Base-by-base conservation (phyloP, 2,329 filamentous ascomycete species). In the Claviceps sp. region DNA sequence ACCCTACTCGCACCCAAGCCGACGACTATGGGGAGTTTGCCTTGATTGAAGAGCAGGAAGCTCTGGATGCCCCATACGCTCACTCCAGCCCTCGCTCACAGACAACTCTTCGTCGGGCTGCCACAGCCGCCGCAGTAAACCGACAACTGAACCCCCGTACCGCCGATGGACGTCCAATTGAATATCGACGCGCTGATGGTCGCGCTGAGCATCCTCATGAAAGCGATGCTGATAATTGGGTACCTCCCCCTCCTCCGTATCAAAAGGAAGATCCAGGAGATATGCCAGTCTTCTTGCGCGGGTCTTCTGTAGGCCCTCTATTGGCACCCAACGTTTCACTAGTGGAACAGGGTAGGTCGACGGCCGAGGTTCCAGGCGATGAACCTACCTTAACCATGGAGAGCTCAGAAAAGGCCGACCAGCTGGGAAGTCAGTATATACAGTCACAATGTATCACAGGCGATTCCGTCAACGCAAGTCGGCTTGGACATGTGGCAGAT, bases 161-260 rank as follows among this genome's bases (percentile, higher is more conserved):
- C 42, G 67, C 76, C 50, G 69, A 76, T 58, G 68, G 72, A 58
- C 70, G 79, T 1, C 73, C 68, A 40, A 74, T 82, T 45, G 69
- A 82, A 58, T 86, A 85, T 61, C 78, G 82, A 45, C 77, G 83
- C 45, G 83, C 84, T 14, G 83, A 87, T 65, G 82, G 83, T 6
- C 75, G 82, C 43, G 73, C 78, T 43, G 84, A 90, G 60, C 76
- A 88, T 58, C 87, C 87, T 4, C 86, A 93, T 64, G 87, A 93
- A 66, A 91, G 86, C 56, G 87, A 93, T 63, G 86, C 87, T 4
- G 88, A 93, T 60, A 88, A 90, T 59, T 94, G 88, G 88, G 85
- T 89, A 4, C 86, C 87, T 5, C 88, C 88, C 5, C 88, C 88
- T 8, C 88, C 88, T 3, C 86, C 86, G 1, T 94, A 94, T 59